Evolutionary conservation across 2,329 filamentous ascomycete genomes (phyloP).

Genomic region (Ophiobolus disseminans): DNA sequence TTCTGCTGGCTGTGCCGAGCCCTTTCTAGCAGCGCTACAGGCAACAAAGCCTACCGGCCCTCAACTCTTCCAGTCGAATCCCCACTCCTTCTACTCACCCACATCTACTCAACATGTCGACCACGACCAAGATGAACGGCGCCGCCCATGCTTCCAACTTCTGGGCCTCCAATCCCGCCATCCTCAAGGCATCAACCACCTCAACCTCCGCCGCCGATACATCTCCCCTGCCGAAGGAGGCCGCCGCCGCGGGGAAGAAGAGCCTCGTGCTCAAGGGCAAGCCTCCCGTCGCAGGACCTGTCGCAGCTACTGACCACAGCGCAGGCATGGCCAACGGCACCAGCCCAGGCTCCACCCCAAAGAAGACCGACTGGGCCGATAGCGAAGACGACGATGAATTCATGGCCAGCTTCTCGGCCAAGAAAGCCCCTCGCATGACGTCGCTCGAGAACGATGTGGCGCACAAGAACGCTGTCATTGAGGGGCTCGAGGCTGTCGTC

Average conservation of each 20-base stretch:
- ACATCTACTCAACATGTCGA: background rate
- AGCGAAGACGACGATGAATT: slow-evolving; percentile 28
- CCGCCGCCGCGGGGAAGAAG: slow-evolving; percentile 2
- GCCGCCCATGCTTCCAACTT: background rate
- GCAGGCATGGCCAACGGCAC: slow-evolving; percentile 5
- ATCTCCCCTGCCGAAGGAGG: too few species aligned
- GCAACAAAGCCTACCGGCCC: background rate
- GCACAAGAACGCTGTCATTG: slow-evolving; percentile 13
- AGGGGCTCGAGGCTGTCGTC: slow-evolving; percentile 17
- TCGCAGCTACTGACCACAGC: background rate
- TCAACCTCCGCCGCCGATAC: slow-evolving; percentile 1
- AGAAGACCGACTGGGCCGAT: slow-evolving; percentile 25
- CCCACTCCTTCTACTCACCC: background rate
- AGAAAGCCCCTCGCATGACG: background rate
- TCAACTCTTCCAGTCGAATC: background rate
- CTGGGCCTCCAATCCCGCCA: too few species aligned
- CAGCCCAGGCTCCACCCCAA: background rate
- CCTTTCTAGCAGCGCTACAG: too few species aligned
- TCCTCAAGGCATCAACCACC: background rate
- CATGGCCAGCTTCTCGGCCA: slow-evolving; percentile 7
- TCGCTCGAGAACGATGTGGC: slow-evolving; percentile 4
- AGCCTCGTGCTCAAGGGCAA: slow-evolving; percentile 6
- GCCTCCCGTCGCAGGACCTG: too few species aligned
- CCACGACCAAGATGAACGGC: background rate
- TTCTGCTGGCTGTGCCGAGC: too few species aligned